Conservation (phyloP, 169 alveolate genomes). For the Eimeria praecox region DNA sequence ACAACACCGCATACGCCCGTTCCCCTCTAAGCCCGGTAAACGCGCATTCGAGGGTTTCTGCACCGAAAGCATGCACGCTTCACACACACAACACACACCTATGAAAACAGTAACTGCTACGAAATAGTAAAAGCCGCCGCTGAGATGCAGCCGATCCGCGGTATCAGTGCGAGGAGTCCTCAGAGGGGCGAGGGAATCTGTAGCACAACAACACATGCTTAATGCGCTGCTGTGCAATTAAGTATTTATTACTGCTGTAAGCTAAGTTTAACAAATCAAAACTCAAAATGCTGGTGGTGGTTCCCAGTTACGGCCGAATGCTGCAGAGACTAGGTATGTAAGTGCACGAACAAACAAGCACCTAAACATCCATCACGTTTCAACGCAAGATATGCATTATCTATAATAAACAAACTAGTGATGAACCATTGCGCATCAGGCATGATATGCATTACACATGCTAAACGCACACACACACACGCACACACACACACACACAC, state of each 20-base stretch:
- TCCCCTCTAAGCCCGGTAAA: background rate
- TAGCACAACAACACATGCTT: slow-evolving; percentile 18
- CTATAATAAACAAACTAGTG: background rate
- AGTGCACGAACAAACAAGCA: background rate
- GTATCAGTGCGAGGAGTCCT: slow-evolving; percentile 41
- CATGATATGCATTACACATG: background rate
- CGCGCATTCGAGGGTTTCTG: background rate
- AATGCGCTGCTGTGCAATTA: background rate
- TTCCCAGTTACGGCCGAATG: background rate
- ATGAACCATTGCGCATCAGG: background rate
- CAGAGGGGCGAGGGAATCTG: slow-evolving; percentile 64
- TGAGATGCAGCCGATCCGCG: slow-evolving; percentile 3
- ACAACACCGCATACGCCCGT: background rate
- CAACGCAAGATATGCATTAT: background rate
- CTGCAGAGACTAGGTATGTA: background rate
- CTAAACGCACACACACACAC: background rate
- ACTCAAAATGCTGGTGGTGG: background rate
- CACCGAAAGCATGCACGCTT: background rate
- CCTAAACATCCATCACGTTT: background rate
- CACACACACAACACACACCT: background rate
- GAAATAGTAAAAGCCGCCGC: slow-evolving; percentile 60
- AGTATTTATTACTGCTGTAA: background rate
- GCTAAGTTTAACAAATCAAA: background rate
- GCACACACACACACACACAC: background rate
- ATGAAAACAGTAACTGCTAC: background rate